These are phyloP conservation scores for Barnettozyma pratensis DNA, from an alignment of 805 yeast species.

Conservation along the genomic window DNA sequence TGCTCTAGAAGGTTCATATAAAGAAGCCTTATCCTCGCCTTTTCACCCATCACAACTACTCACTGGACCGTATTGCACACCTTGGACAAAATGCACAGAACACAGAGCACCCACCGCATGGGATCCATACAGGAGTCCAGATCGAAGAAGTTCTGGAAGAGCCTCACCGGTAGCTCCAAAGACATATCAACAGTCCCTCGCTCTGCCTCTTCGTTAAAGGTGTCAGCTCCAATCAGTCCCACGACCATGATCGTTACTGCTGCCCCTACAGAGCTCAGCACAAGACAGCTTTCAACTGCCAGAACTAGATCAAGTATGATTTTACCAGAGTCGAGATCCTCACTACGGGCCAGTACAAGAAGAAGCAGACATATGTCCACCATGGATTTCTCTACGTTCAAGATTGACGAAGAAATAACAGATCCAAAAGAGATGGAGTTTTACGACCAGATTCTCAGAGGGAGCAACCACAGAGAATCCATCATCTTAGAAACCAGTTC, in stretches of 20 bases:
- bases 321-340: conserved; percentile 1
- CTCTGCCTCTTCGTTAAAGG: not conserved
- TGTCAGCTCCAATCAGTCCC: not conserved
- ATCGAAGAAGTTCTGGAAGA: conserved; percentile 6
- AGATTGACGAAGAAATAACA: conserved; percentile 7
- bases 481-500: not conserved
- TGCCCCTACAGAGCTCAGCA: not conserved
- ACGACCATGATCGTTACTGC: not conserved
- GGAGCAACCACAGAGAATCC: not conserved
- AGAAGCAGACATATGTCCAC: conserved; percentile 14
- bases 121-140: conserved; percentile 1
- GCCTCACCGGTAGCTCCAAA: not conserved
- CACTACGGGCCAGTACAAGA: not conserved
- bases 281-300: not conserved
- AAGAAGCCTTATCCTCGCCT: no score
- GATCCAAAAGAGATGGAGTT: conserved; percentile 23
- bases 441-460: conserved; percentile 9
- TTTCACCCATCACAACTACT: no score
- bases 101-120: conserved; percentile 3
- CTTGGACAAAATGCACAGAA: conserved; percentile 6
- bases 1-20: no score
- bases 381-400: conserved; percentile 7
- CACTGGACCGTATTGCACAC: not conserved
- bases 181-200: not conserved
- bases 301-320: conserved; percentile 7